These are phyloP conservation scores for Kodamaea jinghongensis DNA, from an alignment of 805 yeast species.

Conservation along the genomic window DNA sequence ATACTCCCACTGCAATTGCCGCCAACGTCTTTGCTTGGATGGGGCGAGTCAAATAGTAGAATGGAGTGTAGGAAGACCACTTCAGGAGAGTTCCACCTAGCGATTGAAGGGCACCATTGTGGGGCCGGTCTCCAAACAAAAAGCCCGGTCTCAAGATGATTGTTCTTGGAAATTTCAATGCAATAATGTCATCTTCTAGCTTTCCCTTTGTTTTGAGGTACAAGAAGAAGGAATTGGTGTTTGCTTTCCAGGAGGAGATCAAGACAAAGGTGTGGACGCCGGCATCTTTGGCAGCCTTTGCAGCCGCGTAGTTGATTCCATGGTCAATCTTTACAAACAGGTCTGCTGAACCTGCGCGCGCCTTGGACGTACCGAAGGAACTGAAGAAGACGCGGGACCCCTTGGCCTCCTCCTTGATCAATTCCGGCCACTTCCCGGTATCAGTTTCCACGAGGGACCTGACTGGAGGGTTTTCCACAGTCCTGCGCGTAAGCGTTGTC, in stretches of 20 bases:
- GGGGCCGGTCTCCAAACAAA: slow-evolving; percentile 62
- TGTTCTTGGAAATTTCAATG: slow-evolving; percentile 64
- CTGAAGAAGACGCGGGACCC: slow-evolving; percentile 50
- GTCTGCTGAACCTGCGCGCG: slow-evolving; percentile 66
- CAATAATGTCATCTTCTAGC: slow-evolving; percentile 64
- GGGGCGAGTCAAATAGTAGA: slow-evolving; percentile 30
- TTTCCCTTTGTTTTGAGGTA: slow-evolving; percentile 73
- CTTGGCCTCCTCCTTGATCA: slow-evolving; percentile 32
- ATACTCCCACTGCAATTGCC: slow-evolving; percentile 46
- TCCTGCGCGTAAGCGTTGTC: slow-evolving; percentile 52
- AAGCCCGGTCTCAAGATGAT: slow-evolving; percentile 78
- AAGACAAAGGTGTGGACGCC: slow-evolving; percentile 69
- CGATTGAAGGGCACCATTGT: slow-evolving; percentile 36
- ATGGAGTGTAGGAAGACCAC: slow-evolving; percentile 14
- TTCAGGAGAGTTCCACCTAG: slow-evolving; percentile 31
- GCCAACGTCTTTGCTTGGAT: slow-evolving; percentile 66
- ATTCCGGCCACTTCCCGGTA: slow-evolving; percentile 48
- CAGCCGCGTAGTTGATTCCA: slow-evolving; percentile 65
- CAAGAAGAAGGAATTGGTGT: slow-evolving; percentile 51
- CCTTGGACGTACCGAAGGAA: slow-evolving; percentile 74
- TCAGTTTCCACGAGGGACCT: slow-evolving; percentile 44
- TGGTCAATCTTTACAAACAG: slow-evolving; percentile 71
- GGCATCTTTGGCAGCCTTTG: slow-evolving; percentile 67
- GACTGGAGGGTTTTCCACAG: slow-evolving; percentile 33
- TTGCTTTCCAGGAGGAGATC: slow-evolving; percentile 67